Conservation (phyloP, 1,284 basidiomycete species). For the Schizophyllum amplum region DNA sequence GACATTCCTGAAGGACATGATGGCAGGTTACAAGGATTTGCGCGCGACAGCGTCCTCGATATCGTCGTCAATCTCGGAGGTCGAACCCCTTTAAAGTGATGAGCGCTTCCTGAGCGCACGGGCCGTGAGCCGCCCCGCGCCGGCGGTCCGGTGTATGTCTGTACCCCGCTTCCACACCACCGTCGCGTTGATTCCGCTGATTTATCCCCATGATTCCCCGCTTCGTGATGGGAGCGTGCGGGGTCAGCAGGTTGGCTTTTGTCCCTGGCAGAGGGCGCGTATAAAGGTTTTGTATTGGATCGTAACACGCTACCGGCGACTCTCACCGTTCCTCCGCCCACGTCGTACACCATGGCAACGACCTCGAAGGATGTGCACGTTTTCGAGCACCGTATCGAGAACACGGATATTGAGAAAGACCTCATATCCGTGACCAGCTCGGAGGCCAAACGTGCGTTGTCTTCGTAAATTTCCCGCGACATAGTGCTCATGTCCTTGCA, state of each 20-base stretch:
- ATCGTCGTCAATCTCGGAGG: neutral
- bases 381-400: conserved; percentile 18
- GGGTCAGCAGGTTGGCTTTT: neutral
- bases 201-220: neutral
- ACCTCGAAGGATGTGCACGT: conserved; percentile 13
- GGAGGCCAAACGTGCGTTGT: conserved; percentile 3
- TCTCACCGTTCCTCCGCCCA: neutral
- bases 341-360: conserved; percentile 5
- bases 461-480: neutral
- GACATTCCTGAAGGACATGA: conserved; percentile 26
- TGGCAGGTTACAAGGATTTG: neutral
- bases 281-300: conserved; percentile 2
- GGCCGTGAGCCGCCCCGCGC: too few species aligned
- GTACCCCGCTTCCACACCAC: too few species aligned
- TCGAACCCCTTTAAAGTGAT: neutral
- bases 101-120: neutral
- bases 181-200: too few species aligned
- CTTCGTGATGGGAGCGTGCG: neutral
- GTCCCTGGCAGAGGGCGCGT: neutral
- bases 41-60: too few species aligned
- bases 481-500: conserved; percentile 4
- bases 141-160: too few species aligned
- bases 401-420: conserved; percentile 16
- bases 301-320: neutral
- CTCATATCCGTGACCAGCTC: conserved; percentile 13